A percentile compares a stretch with the other conserved stretches of the same genome.
Evolutionary conservation across 768 basidiomycete genomes (phyloP).

Genomic region (Termitomyces sp.): DNA sequence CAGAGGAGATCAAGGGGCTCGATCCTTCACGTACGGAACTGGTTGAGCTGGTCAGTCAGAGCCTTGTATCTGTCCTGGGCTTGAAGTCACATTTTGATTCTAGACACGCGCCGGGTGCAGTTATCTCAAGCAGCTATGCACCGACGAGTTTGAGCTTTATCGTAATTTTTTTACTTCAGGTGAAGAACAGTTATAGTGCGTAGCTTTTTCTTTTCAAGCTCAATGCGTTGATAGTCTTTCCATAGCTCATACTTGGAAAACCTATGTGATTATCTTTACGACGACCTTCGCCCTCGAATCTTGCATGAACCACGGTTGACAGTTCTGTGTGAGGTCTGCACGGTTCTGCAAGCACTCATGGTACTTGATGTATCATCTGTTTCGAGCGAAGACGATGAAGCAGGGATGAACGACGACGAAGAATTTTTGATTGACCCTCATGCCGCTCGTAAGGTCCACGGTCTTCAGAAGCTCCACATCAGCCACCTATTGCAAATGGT

Average conservation of each 20-base stretch:
- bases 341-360: conserved; percentile 93
- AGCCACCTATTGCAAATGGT: conserved; percentile 82
- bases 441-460: conserved; percentile 18
- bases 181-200: conserved; percentile 54
- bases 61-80: neutral
- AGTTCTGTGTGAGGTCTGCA: conserved; percentile 91
- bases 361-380: conserved; percentile 66
- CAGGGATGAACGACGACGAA: conserved; percentile 15
- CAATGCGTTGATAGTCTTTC: conserved; percentile 1
- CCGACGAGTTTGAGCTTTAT: conserved; percentile 84
- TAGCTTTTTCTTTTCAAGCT: neutral
- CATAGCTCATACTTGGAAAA: conserved; percentile 81
- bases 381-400: conserved; percentile 15
- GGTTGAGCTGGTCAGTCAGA: conserved; percentile 67
- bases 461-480: conserved; percentile 66
- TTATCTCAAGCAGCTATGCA: conserved; percentile 87
- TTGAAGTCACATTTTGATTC: neutral
- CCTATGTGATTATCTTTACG: conserved; percentile 91
- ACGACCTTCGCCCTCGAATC: conserved; percentile 92
- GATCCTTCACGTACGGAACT: conserved; percentile 78
- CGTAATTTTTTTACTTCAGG: conserved; percentile 84
- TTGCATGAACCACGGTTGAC: conserved; percentile 87
- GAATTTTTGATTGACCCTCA: conserved; percentile 31
- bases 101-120: conserved; percentile 90
- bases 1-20: conserved; percentile 77